A percentile compares a stretch with the other conserved stretches of the same genome.
These are phyloP conservation scores for Lactifluus pinguis DNA, from an alignment of 768 basidiomycete species.

Conservation along the genomic window DNA sequence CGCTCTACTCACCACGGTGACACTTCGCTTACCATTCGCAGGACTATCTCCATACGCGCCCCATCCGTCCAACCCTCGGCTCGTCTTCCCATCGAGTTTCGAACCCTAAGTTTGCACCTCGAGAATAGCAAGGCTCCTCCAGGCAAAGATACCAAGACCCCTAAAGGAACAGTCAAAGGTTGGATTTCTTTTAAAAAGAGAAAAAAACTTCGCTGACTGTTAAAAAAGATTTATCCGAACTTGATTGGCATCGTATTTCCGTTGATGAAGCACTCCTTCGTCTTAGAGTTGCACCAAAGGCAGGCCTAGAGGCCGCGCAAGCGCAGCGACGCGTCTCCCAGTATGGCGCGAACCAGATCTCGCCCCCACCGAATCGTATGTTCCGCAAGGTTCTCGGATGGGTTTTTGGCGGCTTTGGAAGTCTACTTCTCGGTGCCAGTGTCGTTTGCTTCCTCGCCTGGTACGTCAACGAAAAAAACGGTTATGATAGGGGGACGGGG, in stretches of 20 bases:
- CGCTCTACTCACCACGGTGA: background rate
- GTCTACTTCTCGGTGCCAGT: constrained; percentile 35
- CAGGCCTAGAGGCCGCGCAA: constrained; percentile 42
- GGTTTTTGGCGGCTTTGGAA: constrained; percentile 46
- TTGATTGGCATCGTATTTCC: constrained; percentile 16
- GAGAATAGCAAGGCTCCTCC: background rate
- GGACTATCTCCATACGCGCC: constrained; percentile 4
- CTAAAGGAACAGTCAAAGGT: constrained; percentile 9
- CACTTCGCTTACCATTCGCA: background rate
- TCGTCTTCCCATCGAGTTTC: constrained; percentile 18
- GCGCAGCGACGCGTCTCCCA: constrained; percentile 36
- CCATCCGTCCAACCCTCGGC: background rate
- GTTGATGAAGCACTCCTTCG: constrained; percentile 15
- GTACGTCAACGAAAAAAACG: constrained; percentile 22
- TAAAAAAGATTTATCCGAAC: constrained; percentile 4
- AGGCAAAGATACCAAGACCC: background rate
- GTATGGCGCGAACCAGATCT: constrained; percentile 43
- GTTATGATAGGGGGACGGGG: too few species aligned
- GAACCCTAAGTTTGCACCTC: constrained; percentile 17
- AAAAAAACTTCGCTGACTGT: background rate
- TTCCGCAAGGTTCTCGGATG: constrained; percentile 40
- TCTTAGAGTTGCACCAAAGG: constrained; percentile 34
- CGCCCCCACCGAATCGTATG: constrained; percentile 38
- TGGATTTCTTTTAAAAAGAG: too few species aligned
- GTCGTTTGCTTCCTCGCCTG: constrained; percentile 49